Evolutionary conservation across 805 yeast species (phyloP).

Genomic region (Saccharomycopsis schoenii): DNA sequence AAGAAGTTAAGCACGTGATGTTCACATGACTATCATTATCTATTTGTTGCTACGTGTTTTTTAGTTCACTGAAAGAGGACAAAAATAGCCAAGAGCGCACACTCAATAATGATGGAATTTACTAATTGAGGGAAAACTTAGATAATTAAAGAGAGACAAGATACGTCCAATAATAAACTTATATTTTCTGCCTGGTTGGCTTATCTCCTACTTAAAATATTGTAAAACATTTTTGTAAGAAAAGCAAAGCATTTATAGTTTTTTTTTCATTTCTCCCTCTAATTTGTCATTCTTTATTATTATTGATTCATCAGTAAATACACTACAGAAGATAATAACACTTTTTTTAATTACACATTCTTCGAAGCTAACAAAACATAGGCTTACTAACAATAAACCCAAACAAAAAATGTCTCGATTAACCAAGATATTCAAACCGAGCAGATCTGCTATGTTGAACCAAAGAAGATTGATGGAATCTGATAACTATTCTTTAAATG

Average conservation of each 20-base stretch:
- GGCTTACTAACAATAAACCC: too few relatives aligned
- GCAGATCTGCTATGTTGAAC: constrained; percentile 6
- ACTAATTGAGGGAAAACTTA: neutral
- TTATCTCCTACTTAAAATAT: too few relatives aligned
- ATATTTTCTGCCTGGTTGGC: neutral
- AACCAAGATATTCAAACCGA: constrained; percentile 16
- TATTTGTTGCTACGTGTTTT: neutral
- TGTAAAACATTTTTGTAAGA: too few relatives aligned
- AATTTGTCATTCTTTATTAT: neutral
- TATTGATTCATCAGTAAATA: too few relatives aligned
- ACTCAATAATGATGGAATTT: neutral
- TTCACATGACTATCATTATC: neutral
- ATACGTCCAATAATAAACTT: neutral
- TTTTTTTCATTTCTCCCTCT: neutral
- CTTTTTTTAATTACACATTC: too few relatives aligned
- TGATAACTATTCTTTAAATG: constrained; percentile 12
- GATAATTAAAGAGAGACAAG: neutral
- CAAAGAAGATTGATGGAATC: constrained; percentile 2
- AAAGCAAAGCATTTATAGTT: too few relatives aligned
- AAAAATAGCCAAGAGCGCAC: neutral
- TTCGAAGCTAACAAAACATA: too few relatives aligned
- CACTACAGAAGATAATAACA: too few relatives aligned
- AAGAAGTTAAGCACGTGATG: neutral
- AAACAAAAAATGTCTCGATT: constrained; percentile 7
- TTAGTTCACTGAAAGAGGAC: neutral